These are phyloP conservation scores for Mortierella sp. DNA, from an alignment of 371 early-diverging fungal genomes.

Conservation along the genomic window DNA sequence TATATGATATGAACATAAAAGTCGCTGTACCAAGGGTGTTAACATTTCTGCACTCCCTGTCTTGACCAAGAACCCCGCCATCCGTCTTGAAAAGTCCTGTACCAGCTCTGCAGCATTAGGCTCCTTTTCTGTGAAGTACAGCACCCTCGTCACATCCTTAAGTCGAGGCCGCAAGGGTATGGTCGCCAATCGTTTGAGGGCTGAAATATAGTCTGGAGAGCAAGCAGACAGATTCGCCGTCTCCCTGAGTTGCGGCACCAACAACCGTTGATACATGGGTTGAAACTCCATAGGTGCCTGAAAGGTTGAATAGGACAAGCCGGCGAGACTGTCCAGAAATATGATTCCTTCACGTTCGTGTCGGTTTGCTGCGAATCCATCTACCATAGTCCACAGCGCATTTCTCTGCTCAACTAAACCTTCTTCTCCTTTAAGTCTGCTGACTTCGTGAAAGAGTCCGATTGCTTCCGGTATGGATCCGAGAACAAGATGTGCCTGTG, in stretches of 20 bases:
- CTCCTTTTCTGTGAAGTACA: neutral
- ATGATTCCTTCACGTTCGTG: slow-evolving; percentile 18
- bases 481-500: slow-evolving; percentile 26
- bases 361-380: slow-evolving; percentile 25
- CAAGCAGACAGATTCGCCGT: neutral
- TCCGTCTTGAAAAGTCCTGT: slow-evolving; percentile 17
- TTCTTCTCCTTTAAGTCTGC: neutral
- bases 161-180: neutral
- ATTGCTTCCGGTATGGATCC: slow-evolving; percentile 8
- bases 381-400: slow-evolving; percentile 24
- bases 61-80: slow-evolving; percentile 24
- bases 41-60: neutral
- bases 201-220: neutral
- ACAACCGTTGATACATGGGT: slow-evolving; percentile 14
- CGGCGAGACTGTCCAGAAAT: slow-evolving; percentile 30
- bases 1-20: slow-evolving; percentile 8
- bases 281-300: neutral
- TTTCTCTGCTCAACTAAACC: slow-evolving; percentile 18
- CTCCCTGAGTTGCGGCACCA: neutral
- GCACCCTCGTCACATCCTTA: neutral
- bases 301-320: too few species aligned
- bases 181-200: neutral
- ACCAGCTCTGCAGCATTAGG: slow-evolving; percentile 1
- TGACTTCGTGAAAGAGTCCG: slow-evolving; percentile 3
- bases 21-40: slow-evolving; percentile 15